Conservation (phyloP, 176 grass and related monocot genomes). For the Carex parvula region DNA sequence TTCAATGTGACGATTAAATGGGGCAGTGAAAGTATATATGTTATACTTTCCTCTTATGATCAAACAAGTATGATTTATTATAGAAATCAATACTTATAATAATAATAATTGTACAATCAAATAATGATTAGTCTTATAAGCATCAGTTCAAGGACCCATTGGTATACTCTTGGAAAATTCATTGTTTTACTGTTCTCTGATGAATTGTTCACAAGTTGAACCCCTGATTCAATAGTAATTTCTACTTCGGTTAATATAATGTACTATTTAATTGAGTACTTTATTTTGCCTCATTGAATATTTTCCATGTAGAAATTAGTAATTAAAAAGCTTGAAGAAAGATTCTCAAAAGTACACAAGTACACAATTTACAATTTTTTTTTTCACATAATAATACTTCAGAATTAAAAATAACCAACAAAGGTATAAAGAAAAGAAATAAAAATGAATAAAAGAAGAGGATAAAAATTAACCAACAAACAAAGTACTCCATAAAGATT, state of each 20-base stretch:
- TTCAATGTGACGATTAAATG: constrained; percentile 65
- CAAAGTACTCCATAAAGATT: not conserved
- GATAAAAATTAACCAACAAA: not conserved
- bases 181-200: not conserved
- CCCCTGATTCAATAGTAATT: not conserved
- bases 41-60: not conserved
- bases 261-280: not conserved
- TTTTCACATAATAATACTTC: not conserved
- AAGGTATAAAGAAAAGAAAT: not conserved
- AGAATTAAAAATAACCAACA: no score
- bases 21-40: constrained; percentile 27
- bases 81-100: not conserved
- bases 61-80: not conserved
- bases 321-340: not conserved
- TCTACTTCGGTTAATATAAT: not conserved
- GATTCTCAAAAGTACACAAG: not conserved
- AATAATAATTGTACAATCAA: no score
- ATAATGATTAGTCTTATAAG: no score
- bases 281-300: not conserved
- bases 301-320: not conserved
- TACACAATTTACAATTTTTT: not conserved
- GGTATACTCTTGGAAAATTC: not conserved
- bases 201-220: not conserved
- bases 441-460: not conserved
- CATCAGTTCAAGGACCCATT: no score